Conservation (phyloP, 257 asterid species). For the Solanum rostratum region DNA sequence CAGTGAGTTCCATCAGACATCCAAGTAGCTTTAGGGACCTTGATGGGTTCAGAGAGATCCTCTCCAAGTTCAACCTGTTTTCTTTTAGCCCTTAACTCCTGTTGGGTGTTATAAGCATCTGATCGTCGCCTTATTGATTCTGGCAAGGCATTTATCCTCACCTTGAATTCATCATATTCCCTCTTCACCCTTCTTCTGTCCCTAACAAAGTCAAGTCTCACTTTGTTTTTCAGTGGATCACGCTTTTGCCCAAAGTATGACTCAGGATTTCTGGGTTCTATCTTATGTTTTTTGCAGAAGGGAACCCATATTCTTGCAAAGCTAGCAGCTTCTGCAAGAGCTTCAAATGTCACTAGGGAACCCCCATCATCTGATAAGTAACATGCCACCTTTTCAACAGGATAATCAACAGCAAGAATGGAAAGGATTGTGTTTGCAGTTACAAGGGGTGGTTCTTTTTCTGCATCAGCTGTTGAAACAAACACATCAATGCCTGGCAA, state of each 20-base stretch:
- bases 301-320: conserved; percentile 86
- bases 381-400: conserved; percentile 73
- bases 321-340: conserved; percentile 88
- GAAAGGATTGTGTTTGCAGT: conserved; percentile 89
- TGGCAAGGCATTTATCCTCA: conserved; percentile 75
- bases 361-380: conserved; percentile 90
- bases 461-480: conserved; percentile 84
- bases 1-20: conserved; percentile 89
- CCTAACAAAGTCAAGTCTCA: conserved; percentile 58
- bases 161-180: conserved; percentile 80
- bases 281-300: conserved; percentile 62
- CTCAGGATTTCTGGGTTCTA: conserved; percentile 87
- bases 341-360: conserved; percentile 76
- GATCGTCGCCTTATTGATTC: conserved; percentile 79
- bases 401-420: conserved; percentile 80
- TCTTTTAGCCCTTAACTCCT: conserved; percentile 58
- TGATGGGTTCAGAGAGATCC: conserved; percentile 34
- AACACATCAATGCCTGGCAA: conserved; percentile 84
- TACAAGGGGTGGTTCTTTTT: conserved; percentile 78
- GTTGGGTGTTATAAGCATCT: conserved; percentile 77
- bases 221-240: conserved; percentile 75
- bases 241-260: conserved; percentile 66
- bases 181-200: conserved; percentile 81
- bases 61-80: conserved; percentile 58
- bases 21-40: conserved; percentile 80